These are phyloP conservation scores for Acanthamoeba rhysodes DNA, from an alignment of 208 protist species.

Conservation along the genomic window DNA sequence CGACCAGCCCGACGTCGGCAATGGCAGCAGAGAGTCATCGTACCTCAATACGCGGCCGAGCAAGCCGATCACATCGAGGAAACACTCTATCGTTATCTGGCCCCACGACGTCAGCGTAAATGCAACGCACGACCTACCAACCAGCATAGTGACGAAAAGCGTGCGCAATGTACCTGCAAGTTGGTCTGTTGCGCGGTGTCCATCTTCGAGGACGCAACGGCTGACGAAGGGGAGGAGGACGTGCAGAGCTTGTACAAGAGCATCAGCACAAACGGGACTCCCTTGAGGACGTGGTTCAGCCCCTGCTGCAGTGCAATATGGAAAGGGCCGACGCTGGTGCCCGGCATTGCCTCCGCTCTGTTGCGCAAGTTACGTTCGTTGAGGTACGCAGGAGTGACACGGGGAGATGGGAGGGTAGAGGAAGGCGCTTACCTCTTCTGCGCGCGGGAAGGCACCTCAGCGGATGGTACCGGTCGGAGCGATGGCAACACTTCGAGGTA, in stretches of 20 bases:
- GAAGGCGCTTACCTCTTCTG: not conserved
- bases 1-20: not conserved
- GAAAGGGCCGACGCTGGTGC: not conserved
- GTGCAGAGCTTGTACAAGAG: slow-evolving; percentile 43
- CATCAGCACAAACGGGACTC: slow-evolving; percentile 60
- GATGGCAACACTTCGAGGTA: not conserved
- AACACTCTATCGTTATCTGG: slow-evolving; percentile 54
- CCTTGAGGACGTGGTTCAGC: slow-evolving; percentile 23
- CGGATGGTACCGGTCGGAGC: slow-evolving; percentile 32
- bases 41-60: slow-evolving; percentile 53
- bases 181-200: not conserved
- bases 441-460: slow-evolving; percentile 11
- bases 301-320: slow-evolving; percentile 62
- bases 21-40: not conserved
- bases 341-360: slow-evolving; percentile 44
- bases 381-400: not conserved
- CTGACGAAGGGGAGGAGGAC: not conserved
- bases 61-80: slow-evolving; percentile 9
- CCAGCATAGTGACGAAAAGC: not conserved
- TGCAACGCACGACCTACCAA: not conserved
- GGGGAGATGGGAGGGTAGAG: no score
- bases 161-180: not conserved
- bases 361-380: not conserved
- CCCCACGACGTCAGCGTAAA: not conserved
- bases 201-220: not conserved